Evolutionary conservation across 2,329 filamentous ascomycete species (phyloP), one percentile per base, ranked within the genome.

Genomic region (Apiospora pterosperma): DNA sequence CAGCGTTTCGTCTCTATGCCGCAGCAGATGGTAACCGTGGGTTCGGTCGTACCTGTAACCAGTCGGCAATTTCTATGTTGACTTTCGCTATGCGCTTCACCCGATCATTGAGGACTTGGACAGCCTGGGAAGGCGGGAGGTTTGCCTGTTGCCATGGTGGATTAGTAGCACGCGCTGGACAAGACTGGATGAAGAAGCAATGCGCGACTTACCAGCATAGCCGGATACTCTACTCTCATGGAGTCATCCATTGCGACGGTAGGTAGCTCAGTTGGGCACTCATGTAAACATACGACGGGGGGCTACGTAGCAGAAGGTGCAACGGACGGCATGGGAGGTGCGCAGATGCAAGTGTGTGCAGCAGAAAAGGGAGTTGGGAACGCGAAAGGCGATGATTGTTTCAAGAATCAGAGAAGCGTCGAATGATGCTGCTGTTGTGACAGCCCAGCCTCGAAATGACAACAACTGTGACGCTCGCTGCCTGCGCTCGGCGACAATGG

Each of bases 21-120:
- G 36, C n/a, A 38, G 58, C 58, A 61, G 39, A 19, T 41, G 55
- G 52, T 16, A 14, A 31, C 14, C 25, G 60, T 59, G 61, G 63
- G 5, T 21, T 67, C 59, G 64, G 62, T 70, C 80, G 79, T 88
- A 97, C 94, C 90, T 95, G 91, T 67, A 99, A 86, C 93, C 95
- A 99, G 80, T 98, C 95, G 77, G 95, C 95, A 74, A 99, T 92
- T 76, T 97, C 93, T 71, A 84, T 80, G 79, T 99, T 97, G 80
- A 97, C 82, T 77, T 90, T 93, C 73, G 86, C 87, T 76, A 98
- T 95, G 78, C 93, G 88, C 78, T 91, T 92, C 71, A 98, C 87
- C 74, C 96, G 92, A 72, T 97, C 94, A 78, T 90, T 91, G 72
- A 98, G 86, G 66, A 93, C 86, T 63, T 87, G 85, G 42, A 93